These are phyloP conservation scores for Cunninghamia lanceolata DNA, from an alignment of 75 land plant species.

Conservation along the genomic window DNA sequence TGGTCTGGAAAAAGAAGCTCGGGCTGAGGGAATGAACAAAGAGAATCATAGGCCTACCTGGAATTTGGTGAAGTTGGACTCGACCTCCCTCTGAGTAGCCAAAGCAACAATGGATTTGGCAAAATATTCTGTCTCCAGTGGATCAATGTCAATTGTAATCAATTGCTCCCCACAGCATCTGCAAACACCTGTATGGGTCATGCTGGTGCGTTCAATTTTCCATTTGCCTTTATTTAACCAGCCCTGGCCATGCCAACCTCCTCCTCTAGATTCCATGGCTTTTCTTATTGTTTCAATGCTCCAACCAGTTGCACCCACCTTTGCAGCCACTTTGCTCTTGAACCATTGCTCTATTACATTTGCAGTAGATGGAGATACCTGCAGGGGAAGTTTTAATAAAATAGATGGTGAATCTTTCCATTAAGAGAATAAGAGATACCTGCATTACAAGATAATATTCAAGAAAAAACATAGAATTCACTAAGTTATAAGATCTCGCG, in stretches of 20 bases:
- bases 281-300: constrained; percentile 31
- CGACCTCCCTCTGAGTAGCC: constrained; percentile 67
- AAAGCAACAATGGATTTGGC: constrained; percentile 60
- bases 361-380: constrained; percentile 53
- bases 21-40: background rate
- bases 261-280: constrained; percentile 58
- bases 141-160: constrained; percentile 82
- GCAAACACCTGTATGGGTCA: constrained; percentile 56
- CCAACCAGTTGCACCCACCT: constrained; percentile 28
- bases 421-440: background rate
- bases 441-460: background rate
- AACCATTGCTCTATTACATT: constrained; percentile 74
- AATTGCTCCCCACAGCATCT: constrained; percentile 60
- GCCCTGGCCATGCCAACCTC: constrained; percentile 97
- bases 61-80: constrained; percentile 59
- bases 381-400: background rate
- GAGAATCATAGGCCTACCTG: constrained; percentile 42
- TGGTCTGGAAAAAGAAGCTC: background rate
- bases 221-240: constrained; percentile 86
- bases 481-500: background rate
- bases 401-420: background rate
- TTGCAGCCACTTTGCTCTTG: constrained; percentile 39
- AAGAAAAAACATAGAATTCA: background rate
- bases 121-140: constrained; percentile 81
- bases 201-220: constrained; percentile 39